phyloP scores from a whole-genome alignment of 176 grass and related monocot species.

The Oryza officinalis region DNA sequence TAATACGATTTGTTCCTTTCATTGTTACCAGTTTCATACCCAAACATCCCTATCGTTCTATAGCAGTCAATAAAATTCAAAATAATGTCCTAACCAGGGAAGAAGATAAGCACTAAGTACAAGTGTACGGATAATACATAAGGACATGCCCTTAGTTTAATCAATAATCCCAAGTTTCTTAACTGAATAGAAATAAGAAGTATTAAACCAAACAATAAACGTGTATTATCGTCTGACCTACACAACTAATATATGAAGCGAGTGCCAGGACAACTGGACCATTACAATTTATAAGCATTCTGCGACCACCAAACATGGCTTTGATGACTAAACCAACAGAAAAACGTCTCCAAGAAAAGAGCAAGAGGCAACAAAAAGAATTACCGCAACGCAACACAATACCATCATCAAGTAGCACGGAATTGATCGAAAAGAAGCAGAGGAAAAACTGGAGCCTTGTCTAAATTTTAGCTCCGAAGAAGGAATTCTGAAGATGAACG shows the following conservation, averaged over 20 bases:
- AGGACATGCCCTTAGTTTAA: neutral
- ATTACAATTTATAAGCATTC: neutral
- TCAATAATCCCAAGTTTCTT: slow-evolving; percentile 34
- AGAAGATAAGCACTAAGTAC: slow-evolving; percentile 20
- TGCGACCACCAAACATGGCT: slow-evolving; percentile 3
- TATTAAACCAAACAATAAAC: slow-evolving; percentile 32
- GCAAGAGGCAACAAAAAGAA: slow-evolving; percentile 8
- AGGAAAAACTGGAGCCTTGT: neutral
- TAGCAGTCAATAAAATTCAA: slow-evolving; percentile 17
- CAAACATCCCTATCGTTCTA: neutral
- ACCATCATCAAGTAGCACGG: neutral
- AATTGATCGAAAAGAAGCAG: neutral
- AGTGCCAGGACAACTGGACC: neutral
- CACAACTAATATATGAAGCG: neutral
- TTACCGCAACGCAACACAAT: slow-evolving; percentile 24
- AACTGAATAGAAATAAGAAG: slow-evolving; percentile 11
- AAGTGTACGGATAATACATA: slow-evolving; percentile 29
- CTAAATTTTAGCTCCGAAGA: neutral
- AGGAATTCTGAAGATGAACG: neutral
- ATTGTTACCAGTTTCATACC: neutral
- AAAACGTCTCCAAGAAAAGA: neutral
- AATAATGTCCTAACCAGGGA: slow-evolving; percentile 6
- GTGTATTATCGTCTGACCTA: slow-evolving; percentile 17
- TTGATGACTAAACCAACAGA: slow-evolving; percentile 9
- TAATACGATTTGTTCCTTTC: slow-evolving; percentile 28